A percentile compares a stretch with the other conserved stretches of the same genome.
These are phyloP conservation scores for Ajuga reptans DNA, from an alignment of 305 asterid genomes.

Conservation along the genomic window DNA sequence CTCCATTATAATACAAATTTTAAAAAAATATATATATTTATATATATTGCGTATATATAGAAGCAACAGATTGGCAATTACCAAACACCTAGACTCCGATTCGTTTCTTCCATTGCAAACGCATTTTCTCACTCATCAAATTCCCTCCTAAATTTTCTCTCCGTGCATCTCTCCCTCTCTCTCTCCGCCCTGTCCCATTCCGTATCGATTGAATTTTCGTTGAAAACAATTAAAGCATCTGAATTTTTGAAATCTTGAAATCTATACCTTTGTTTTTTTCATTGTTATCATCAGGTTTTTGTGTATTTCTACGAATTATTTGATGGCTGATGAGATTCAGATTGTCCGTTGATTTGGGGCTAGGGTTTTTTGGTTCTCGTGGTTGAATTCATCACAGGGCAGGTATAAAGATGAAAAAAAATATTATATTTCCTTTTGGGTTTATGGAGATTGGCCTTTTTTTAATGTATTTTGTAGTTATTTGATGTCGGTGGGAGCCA, in stretches of 20 bases:
- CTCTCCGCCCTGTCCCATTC: background rate
- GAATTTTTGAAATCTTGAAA: background rate
- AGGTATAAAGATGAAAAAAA: slow-evolving; percentile 9
- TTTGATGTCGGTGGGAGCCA: background rate
- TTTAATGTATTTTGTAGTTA: background rate
- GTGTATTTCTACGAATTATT: background rate
- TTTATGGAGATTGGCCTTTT: slow-evolving; percentile 7
- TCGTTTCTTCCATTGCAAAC: background rate
- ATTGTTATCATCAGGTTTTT: background rate
- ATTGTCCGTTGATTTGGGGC: slow-evolving; percentile 17
- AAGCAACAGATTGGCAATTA: background rate
- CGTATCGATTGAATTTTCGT: slow-evolving; percentile 16
- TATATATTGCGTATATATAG: background rate
- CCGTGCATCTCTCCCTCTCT: slow-evolving; percentile 17
- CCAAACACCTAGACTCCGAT: background rate
- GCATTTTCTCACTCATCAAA: background rate
- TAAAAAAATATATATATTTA: background rate
- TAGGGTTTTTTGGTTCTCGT: slow-evolving; percentile 19
- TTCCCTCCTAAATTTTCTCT: slow-evolving; percentile 22
- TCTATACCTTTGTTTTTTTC: background rate
- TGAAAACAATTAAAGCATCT: slow-evolving; percentile 7
- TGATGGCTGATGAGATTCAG: slow-evolving; percentile 11
- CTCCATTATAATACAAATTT: background rate
- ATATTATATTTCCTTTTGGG: background rate
- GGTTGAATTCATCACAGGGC: slow-evolving; percentile 13